These are phyloP conservation scores for Leishmania guyanensis DNA, from an alignment of 208 protist species.

Conservation along the genomic window DNA sequence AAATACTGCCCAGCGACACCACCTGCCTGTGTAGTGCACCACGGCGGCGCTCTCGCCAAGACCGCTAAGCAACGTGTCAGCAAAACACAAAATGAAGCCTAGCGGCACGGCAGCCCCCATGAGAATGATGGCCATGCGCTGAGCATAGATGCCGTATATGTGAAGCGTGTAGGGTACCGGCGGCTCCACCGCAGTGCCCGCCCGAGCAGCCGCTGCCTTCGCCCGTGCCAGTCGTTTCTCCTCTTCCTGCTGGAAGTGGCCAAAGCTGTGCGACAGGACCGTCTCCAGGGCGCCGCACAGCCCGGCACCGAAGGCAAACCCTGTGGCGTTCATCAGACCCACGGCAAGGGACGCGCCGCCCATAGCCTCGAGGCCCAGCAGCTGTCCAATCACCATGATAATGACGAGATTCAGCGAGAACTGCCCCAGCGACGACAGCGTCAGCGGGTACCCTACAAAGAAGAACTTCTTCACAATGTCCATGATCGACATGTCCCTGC, in stretches of 20 bases:
- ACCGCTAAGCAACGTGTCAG: slow-evolving; percentile 45
- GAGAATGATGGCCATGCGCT: slow-evolving; percentile 83
- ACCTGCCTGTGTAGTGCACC: slow-evolving; percentile 72
- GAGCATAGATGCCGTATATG: slow-evolving; percentile 84
- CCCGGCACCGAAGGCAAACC: slow-evolving; percentile 84
- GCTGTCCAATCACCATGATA: slow-evolving; percentile 61
- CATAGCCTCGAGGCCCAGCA: slow-evolving; percentile 65
- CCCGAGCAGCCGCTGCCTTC: slow-evolving; percentile 12
- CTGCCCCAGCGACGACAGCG: slow-evolving; percentile 68
- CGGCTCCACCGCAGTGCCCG: slow-evolving; percentile 9
- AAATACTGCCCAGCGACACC: slow-evolving; percentile 71
- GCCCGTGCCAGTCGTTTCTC: slow-evolving; percentile 30
- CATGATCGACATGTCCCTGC: slow-evolving; percentile 31
- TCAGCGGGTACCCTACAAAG: slow-evolving; percentile 67
- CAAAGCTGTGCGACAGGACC: slow-evolving; percentile 82
- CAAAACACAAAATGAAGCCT: slow-evolving; percentile 68
- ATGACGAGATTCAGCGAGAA: slow-evolving; percentile 80
- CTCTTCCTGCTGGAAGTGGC: slow-evolving; percentile 42
- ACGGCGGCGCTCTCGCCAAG: slow-evolving; percentile 49
- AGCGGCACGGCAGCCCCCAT: slow-evolving; percentile 69
- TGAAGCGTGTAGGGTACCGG: slow-evolving; percentile 36
- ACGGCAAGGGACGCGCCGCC: slow-evolving; percentile 74
- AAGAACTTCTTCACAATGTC: slow-evolving; percentile 68
- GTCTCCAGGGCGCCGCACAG: slow-evolving; percentile 86
- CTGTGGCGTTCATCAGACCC: slow-evolving; percentile 84